phyloP scores from a whole-genome alignment of 2,329 filamentous ascomycete species.

The Sporothrix brunneoviolacea region DNA sequence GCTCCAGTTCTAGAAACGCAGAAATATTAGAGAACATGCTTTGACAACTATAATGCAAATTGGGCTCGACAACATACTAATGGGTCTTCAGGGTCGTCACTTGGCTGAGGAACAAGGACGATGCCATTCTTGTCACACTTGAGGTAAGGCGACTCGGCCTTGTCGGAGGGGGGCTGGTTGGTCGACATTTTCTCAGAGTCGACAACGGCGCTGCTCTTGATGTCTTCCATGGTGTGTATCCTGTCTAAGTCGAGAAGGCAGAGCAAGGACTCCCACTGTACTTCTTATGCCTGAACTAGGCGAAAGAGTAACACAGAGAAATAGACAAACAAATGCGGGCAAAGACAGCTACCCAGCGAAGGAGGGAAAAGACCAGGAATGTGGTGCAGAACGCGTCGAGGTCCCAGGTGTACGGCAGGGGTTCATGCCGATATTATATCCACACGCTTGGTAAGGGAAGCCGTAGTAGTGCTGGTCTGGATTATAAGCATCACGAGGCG shows the following conservation, averaged over 20 bases:
- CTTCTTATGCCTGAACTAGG: too few species aligned
- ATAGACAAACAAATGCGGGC: neutral
- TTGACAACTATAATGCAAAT: too few species aligned
- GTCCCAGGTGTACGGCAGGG: too few species aligned
- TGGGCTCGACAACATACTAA: slow-evolving; percentile 1
- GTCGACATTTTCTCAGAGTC: neutral
- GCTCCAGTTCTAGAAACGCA: slow-evolving; percentile 15
- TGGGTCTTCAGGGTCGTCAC: slow-evolving; percentile 7
- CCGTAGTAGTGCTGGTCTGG: too few species aligned
- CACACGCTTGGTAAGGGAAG: too few species aligned
- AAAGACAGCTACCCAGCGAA: too few species aligned
- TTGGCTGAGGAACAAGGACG: slow-evolving; percentile 5
- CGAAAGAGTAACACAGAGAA: too few species aligned
- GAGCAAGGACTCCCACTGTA: too few species aligned
- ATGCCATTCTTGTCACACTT: slow-evolving; percentile 6
- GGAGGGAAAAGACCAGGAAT: too few species aligned
- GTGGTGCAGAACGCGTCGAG: too few species aligned
- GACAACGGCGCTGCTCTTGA: neutral
- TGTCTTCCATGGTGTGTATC: neutral
- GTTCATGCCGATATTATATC: neutral
- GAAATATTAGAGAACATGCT: too few species aligned
- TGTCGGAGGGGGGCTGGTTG: neutral
- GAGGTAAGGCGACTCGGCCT: neutral
- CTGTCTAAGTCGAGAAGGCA: neutral
- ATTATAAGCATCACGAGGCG: too few species aligned